These are phyloP conservation scores for Colletotrichum nymphaeae DNA, from an alignment of 2,329 filamentous ascomycete species.

Conservation along the genomic window DNA sequence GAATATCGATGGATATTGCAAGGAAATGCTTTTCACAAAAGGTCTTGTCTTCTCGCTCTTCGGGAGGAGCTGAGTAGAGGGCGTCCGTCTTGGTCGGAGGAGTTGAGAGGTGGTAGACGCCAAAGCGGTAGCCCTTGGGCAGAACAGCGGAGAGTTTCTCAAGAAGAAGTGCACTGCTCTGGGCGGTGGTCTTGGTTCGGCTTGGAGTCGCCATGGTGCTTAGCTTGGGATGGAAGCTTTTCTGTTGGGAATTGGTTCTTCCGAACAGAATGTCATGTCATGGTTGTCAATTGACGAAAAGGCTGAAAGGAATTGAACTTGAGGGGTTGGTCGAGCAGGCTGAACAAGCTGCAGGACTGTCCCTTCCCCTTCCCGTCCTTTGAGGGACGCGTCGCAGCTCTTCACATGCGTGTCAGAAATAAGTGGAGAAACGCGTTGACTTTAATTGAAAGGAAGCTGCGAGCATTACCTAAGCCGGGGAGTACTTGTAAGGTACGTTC, in stretches of 20 bases:
- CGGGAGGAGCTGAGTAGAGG: slow-evolving; percentile 83
- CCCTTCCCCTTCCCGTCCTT: neutral
- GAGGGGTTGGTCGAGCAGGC: neutral
- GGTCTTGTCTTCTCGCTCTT: slow-evolving; percentile 78
- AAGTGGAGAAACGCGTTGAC: slow-evolving; percentile 9
- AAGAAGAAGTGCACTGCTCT: slow-evolving; percentile 45
- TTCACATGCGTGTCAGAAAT: slow-evolving; percentile 25
- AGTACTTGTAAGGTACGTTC: neutral
- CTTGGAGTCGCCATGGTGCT: slow-evolving; percentile 40
- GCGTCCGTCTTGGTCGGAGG: slow-evolving; percentile 79
- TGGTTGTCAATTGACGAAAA: neutral
- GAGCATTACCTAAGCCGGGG: neutral
- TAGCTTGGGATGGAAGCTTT: neutral
- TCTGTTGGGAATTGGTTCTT: neutral
- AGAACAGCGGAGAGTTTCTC: slow-evolving; percentile 61
- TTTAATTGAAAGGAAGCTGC: slow-evolving; percentile 5
- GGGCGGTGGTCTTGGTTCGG: slow-evolving; percentile 31
- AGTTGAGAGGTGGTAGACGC: slow-evolving; percentile 88
- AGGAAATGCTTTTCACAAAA: slow-evolving; percentile 88
- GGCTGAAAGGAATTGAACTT: neutral
- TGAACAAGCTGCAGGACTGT: neutral
- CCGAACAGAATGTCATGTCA: neutral
- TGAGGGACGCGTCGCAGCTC: slow-evolving; percentile 22
- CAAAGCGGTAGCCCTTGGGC: slow-evolving; percentile 68
- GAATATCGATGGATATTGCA: slow-evolving; percentile 58